phyloP scores from a whole-genome alignment of 768 basidiomycete species.

The Mycena crocata region DNA sequence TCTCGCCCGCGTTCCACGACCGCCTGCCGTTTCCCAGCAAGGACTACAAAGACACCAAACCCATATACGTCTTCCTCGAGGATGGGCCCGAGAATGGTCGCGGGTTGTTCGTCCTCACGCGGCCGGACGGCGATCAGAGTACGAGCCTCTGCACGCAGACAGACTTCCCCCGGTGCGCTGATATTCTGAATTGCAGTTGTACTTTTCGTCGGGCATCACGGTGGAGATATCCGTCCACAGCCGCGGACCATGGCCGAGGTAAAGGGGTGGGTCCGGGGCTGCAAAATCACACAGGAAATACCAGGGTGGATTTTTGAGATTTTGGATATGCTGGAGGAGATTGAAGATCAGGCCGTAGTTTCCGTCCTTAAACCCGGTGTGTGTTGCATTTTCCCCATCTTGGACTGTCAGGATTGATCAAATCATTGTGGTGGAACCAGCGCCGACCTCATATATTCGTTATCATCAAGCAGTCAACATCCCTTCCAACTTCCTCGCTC shows the following conservation, averaged over 20 bases:
- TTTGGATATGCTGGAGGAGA: constrained; percentile 42
- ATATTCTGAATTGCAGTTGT: constrained; percentile 14
- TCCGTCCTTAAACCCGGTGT: constrained; percentile 14
- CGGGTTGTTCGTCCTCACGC: constrained; percentile 18
- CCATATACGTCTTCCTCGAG: constrained; percentile 22
- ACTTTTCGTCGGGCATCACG: constrained; percentile 20
- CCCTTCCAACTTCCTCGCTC: constrained; percentile 47
- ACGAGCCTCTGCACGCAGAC: no score
- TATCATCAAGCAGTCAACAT: constrained; percentile 42
- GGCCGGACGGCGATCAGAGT: constrained; percentile 10
- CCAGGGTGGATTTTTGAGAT: constrained; percentile 43
- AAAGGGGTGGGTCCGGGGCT: constrained; percentile 17
- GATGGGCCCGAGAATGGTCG: constrained; percentile 24
- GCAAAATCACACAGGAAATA: constrained; percentile 33
- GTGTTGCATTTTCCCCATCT: not conserved
- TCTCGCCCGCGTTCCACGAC: constrained; percentile 22
- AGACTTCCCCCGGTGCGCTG: not conserved
- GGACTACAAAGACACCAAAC: constrained; percentile 16
- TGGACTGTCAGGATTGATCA: not conserved
- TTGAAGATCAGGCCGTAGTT: constrained; percentile 30
- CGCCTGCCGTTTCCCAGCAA: constrained; percentile 29
- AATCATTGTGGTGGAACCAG: constrained; percentile 21
- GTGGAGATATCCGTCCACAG: no score
- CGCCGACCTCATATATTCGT: constrained; percentile 37
- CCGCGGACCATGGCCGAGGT: no score